Base-by-base conservation (phyloP, 371 early-diverging fungal species). In the Mucor velutinosus region DNA sequence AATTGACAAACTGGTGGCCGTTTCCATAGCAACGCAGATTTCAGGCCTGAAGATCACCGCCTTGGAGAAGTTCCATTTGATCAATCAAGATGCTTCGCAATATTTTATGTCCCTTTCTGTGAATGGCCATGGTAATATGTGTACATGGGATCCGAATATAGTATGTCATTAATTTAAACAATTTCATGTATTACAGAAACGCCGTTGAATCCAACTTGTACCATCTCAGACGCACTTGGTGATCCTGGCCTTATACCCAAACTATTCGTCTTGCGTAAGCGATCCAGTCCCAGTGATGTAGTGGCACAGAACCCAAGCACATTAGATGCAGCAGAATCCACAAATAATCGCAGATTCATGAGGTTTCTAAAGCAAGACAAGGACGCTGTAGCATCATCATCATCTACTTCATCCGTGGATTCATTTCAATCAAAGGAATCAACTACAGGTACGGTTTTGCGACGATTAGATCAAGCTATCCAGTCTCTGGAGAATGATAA, bases 41-140 rank as follows among this genome's bases (percentile, higher is more conserved):
- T 65, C 74, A 2, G 84, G 80, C 6, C 60, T 80, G 27, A 77
- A 71, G 5, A 55, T 39, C 4, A 75, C 72, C 23, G 80, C 82
- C 1, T 35, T 81, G 14, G 84, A 84, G n/a, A 84, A 84, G 21
- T 84, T 84, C 43, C 84, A 84, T 60, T 66, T 84, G 25, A 33
- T 51, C 15, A 66, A 68, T 12, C 63, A 69, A 47, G 70, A 66
- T 12, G 23, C 57, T n/a, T 27, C 27, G 0, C 37, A 27, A 7
- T 76, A 70, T 62, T 41, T 45, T 15, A 65, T 76, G 29, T 37
- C 67, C 2, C 39, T 76, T 4, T 73, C 70, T 7, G 57, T 65
- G 1, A 72, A 66, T 35, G 69, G 63, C 2, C 51, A 63, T 47
- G 62, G 53, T 65, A 65, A 43, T 25, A 12, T 35, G 17, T 45